Conservation (phyloP, 73 alveolate genomes). For the Diophrys appendiculata region DNA sequence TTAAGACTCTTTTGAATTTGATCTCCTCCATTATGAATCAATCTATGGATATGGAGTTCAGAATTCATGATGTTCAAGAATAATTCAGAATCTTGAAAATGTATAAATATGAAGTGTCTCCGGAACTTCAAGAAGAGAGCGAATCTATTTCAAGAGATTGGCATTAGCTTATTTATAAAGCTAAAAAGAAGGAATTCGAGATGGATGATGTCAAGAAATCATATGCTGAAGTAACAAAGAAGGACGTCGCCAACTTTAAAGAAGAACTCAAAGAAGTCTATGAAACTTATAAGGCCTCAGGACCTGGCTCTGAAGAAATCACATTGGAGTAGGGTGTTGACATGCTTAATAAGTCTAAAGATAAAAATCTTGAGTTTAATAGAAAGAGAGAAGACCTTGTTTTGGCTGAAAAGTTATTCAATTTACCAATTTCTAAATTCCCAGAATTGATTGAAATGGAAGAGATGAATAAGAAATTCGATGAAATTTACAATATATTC, state of each 20-base stretch:
- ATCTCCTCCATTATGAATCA: conserved; percentile 90
- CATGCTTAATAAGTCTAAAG: conserved; percentile 77
- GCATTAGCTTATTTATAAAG: conserved; percentile 91
- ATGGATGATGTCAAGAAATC: conserved; percentile 87
- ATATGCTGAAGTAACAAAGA: conserved; percentile 94
- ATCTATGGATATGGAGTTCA: conserved; percentile 97
- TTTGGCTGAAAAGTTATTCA: conserved; percentile 93
- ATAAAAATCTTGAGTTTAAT: conserved; percentile 77
- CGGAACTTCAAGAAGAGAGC: conserved; percentile 79
- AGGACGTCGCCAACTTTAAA: conserved; percentile 84
- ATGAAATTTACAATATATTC: conserved; percentile 86
- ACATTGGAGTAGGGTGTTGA: conserved; percentile 92
- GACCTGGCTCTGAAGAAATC: conserved; percentile 93
- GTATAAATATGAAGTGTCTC: conserved; percentile 86
- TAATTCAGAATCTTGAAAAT: conserved; percentile 91
- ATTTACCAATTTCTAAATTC: conserved; percentile 94
- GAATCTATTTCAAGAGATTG: conserved; percentile 81
- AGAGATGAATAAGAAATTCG: conserved; percentile 88
- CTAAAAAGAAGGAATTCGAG: conserved; percentile 94
- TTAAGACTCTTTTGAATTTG: conserved; percentile 84
- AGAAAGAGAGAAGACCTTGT: conserved; percentile 93
- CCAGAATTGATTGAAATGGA: conserved; percentile 94
- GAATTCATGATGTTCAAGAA: conserved; percentile 94
- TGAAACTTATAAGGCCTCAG: conserved; percentile 84
- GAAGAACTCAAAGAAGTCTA: conserved; percentile 86